These are phyloP conservation scores for Aspergillus tubingensis DNA, from an alignment of 2,329 filamentous ascomycete species.

Conservation along the genomic window DNA sequence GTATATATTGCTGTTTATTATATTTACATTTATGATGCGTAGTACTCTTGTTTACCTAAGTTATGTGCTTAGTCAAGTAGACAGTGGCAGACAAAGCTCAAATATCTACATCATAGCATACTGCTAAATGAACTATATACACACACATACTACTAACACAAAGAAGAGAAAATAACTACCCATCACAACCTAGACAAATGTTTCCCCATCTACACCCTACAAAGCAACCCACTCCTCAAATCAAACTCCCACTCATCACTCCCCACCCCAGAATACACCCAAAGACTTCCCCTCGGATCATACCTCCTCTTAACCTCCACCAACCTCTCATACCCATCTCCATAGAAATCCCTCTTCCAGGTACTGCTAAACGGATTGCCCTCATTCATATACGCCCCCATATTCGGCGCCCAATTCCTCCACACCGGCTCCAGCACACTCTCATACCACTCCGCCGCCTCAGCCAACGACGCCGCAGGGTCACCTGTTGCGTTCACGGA, in stretches of 20 bases:
- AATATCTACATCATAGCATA: no score
- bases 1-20: no score
- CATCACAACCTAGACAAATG: no score
- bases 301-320: constrained; percentile 30
- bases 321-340: constrained; percentile 29
- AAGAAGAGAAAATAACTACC: no score
- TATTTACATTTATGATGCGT: no score
- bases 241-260: constrained; percentile 27
- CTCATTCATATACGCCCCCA: constrained; percentile 31
- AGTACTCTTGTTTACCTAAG: no score
- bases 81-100: no score
- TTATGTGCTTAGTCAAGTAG: no score
- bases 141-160: no score
- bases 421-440: constrained; percentile 23
- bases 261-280: constrained; percentile 19
- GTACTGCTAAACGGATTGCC: constrained; percentile 18
- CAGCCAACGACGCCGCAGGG: not conserved
- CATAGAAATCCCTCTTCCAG: constrained; percentile 30
- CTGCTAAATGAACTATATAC: no score
- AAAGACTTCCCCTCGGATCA: constrained; percentile 27
- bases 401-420: constrained; percentile 27
- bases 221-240: constrained; percentile 20
- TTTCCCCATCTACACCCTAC: not conserved
- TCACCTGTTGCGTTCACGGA: constrained; percentile 8
- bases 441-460: constrained; percentile 14